phyloP scores from a whole-genome alignment of 257 asterid genomes.

The Solanum pimpinellifolium region DNA sequence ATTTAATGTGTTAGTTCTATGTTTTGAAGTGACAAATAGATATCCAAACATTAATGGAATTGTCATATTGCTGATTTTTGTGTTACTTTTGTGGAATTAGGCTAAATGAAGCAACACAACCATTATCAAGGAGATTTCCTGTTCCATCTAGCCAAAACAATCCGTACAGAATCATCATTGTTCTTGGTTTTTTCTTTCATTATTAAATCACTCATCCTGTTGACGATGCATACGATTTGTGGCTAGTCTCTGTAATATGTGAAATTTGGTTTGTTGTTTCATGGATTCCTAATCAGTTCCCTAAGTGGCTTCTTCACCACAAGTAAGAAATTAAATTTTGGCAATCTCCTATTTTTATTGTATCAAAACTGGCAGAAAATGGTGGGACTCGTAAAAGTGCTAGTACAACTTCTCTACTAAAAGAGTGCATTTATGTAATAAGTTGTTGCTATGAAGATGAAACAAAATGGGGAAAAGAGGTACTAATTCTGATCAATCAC shows the following conservation, averaged over 20 bases:
- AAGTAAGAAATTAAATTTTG: constrained; percentile 20
- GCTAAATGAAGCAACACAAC: constrained; percentile 17
- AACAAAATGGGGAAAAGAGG: constrained; percentile 33
- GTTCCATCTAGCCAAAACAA: constrained; percentile 16
- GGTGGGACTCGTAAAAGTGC: constrained; percentile 8
- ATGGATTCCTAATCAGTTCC: constrained; percentile 27
- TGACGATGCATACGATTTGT: constrained; percentile 11
- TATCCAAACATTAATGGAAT: too few relatives aligned
- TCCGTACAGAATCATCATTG: constrained; percentile 18
- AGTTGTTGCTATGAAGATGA: constrained; percentile 24
- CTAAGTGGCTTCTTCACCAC: constrained; percentile 18
- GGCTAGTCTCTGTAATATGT: constrained; percentile 24
- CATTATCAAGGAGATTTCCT: constrained; percentile 16
- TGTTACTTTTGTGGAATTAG: not conserved
- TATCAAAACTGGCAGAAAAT: constrained; percentile 9
- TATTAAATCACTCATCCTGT: constrained; percentile 21
- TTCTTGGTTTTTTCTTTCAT: constrained; percentile 19
- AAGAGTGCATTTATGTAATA: not conserved
- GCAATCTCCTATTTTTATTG: constrained; percentile 14
- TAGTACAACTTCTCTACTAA: constrained; percentile 12
- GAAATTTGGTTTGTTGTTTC: constrained; percentile 26
- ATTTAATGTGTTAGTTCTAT: not conserved
- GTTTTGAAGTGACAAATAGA: too few relatives aligned
- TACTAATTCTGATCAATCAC: not conserved
- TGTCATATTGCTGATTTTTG: not conserved